phyloP scores from a whole-genome alignment of 2,329 filamentous ascomycete species.

The Rutstroemia sp. region DNA sequence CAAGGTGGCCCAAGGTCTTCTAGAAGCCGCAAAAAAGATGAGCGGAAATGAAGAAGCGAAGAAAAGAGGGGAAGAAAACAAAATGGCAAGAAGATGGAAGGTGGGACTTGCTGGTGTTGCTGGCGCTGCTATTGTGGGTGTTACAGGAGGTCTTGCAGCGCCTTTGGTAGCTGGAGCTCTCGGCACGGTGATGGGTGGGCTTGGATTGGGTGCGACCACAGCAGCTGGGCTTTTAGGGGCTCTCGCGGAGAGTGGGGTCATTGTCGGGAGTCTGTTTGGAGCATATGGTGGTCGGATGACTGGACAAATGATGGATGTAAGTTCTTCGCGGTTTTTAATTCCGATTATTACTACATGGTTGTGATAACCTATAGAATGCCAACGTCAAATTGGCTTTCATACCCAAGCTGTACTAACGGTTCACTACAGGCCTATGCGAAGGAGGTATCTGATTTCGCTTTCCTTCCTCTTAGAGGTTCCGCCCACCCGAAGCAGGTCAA shows the following conservation, averaged over 20 bases:
- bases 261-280: constrained; percentile 82
- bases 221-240: constrained; percentile 74
- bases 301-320: constrained; percentile 69
- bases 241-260: constrained; percentile 69
- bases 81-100: constrained; percentile 72
- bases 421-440: constrained; percentile 54
- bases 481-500: constrained; percentile 33
- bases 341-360: too few relatives aligned
- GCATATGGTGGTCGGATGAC: constrained; percentile 84
- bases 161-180: constrained; percentile 43
- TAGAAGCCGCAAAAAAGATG: constrained; percentile 67
- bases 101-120: constrained; percentile 83
- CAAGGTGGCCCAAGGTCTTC: constrained; percentile 65
- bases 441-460: constrained; percentile 83
- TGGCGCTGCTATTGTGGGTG: constrained; percentile 69
- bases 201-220: constrained; percentile 65
- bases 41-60: constrained; percentile 63
- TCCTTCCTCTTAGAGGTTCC: constrained; percentile 62
- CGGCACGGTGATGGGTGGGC: constrained; percentile 56
- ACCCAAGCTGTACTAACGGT: neutral
- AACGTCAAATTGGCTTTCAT: too few relatives aligned
- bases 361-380: too few relatives aligned
- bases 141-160: constrained; percentile 68
- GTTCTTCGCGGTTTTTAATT: neutral
- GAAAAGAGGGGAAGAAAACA: constrained; percentile 64